phyloP scores from a whole-genome alignment of 2,329 filamentous ascomycete species.

The Trichophyton simii region DNA sequence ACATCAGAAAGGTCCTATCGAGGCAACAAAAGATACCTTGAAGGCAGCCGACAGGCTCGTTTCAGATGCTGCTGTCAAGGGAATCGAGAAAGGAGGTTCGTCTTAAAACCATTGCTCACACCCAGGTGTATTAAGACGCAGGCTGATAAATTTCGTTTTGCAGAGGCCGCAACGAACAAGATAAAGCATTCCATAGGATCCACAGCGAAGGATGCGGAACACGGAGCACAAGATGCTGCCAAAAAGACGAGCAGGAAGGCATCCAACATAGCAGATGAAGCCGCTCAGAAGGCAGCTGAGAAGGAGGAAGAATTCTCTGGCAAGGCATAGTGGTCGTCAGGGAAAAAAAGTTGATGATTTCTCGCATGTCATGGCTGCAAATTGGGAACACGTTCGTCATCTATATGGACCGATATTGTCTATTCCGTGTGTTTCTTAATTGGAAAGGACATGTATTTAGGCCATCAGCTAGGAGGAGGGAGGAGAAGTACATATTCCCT shows the following conservation, averaged over 20 bases:
- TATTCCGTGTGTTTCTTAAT: background rate
- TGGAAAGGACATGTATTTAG: background rate
- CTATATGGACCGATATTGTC: background rate
- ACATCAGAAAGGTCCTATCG: constrained; percentile 40
- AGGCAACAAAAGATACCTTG: constrained; percentile 45
- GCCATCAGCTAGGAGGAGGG: constrained; percentile 28
- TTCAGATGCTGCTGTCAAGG: constrained; percentile 45
- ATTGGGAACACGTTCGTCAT: background rate
- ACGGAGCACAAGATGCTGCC: constrained; percentile 13
- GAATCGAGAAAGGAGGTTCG: constrained; percentile 51
- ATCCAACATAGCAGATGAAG: constrained; percentile 19
- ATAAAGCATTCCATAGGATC: constrained; percentile 31
- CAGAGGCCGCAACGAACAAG: constrained; percentile 41
- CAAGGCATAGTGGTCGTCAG: constrained; percentile 11
- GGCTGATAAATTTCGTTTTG: constrained; percentile 2
- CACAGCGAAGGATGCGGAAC: constrained; percentile 29
- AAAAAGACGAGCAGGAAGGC: constrained; percentile 24
- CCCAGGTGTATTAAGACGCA: too few relatives aligned
- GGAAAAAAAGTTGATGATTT: background rate
- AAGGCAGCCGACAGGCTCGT: constrained; percentile 47
- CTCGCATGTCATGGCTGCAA: background rate
- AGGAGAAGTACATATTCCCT: constrained; percentile 96
- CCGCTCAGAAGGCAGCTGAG: constrained; percentile 20
- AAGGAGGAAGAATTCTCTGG: constrained; percentile 18
- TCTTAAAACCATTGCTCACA: constrained; percentile 5